Evolutionary conservation across 345 rosid species (phyloP).

Genomic region (Dipteronia dyeriana): DNA sequence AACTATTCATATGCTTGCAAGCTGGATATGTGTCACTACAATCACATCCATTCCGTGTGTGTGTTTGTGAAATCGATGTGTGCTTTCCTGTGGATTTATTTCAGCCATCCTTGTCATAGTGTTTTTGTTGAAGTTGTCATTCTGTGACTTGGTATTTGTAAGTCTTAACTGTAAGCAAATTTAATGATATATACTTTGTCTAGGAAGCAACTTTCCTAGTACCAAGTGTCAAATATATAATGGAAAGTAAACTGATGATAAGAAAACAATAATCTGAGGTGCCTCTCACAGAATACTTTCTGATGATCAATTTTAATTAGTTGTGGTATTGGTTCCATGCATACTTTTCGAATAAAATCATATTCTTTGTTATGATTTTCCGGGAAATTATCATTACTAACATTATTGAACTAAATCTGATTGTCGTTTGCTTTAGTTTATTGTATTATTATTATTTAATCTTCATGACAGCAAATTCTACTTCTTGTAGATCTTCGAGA

Average conservation of each 20-base stretch:
- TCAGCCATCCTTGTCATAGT: not conserved
- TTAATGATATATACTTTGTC: not conserved
- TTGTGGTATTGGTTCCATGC: not conserved
- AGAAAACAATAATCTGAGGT: not conserved
- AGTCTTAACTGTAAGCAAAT: not conserved
- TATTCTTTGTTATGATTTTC: constrained; percentile 2
- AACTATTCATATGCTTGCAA: not conserved
- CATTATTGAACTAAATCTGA: not conserved
- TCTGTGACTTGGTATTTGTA: not conserved
- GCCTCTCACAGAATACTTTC: not conserved
- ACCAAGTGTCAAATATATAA: not conserved
- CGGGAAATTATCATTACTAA: not conserved
- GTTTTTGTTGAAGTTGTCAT: not conserved
- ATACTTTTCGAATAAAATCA: not conserved
- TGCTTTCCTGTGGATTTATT: not conserved
- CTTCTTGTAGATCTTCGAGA: constrained; percentile 71
- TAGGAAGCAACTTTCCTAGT: not conserved
- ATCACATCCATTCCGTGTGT: not conserved
- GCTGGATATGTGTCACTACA: constrained; percentile 4
- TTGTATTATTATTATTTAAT: not conserved
- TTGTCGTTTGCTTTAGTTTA: not conserved
- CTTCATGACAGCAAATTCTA: constrained; percentile 15
- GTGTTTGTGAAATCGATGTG: not conserved
- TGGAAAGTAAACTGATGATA: not conserved
- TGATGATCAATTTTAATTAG: not conserved